Base-by-base conservation (phyloP, 225 moss, liverwort and hornwort species). In the Antitrichia curtipendula region DNA sequence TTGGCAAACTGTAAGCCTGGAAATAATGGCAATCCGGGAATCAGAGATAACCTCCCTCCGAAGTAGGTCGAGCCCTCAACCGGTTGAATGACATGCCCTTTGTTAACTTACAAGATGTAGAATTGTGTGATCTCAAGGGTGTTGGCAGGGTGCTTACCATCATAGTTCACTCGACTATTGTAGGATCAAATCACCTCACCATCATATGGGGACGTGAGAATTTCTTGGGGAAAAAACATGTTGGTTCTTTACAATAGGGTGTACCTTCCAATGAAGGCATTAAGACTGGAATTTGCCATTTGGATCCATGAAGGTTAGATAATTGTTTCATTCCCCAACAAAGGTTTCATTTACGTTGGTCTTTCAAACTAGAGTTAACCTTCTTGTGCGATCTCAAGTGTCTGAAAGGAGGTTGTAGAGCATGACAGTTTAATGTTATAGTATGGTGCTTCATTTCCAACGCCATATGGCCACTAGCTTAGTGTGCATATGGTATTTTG, bases 341-440 rank as follows among this genome's bases (percentile, higher is more conserved):
- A 3, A 65, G 0, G 3, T 5, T 20, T 36, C 34, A 65, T 5
- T 20, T 6, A 36, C 5, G 5, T 5, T 1, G 0, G 2, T 16
- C 8, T 65, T 36, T 20, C 0, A 6, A n/a, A 36, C 1, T 6
- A 1, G 20, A 65, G 10, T 20, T 36, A 20, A 65, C 36, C 10
- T 65, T 36, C n/a, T 65, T 65, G 36, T 36, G 19, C 2, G 2
- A 69, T 40, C 8, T 27, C 15, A 16, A 24, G 5, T 41, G 15
- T 70, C 3, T 70, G 4, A 25, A 41, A 70, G 25, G 14, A 70
- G 24, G 25, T 41, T 41, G 41, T 41, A 25, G 41, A 70, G 15
- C 14, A 41, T 41, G 41, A 70, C 25, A 41, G 15, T 25, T 3
- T 15, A 41, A 25, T 41, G 3, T 16, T 70, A 13, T 3, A 41